Conservation (phyloP, 2,329 filamentous ascomycete species). For the Basipetospora chlamydospora region DNA sequence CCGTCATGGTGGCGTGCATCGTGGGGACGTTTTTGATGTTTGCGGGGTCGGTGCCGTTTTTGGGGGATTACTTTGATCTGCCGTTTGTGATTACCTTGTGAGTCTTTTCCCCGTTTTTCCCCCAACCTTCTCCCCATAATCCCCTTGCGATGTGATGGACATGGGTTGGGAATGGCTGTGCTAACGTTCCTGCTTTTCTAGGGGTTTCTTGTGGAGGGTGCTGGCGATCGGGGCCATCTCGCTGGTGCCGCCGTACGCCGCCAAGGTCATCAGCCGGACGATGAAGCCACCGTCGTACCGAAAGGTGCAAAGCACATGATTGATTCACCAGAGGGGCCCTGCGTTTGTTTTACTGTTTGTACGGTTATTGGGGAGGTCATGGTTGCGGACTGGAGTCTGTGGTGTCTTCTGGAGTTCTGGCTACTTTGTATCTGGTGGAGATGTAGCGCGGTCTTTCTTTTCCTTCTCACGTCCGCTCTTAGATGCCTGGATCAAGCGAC, state of each 20-base stretch:
- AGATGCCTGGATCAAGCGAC: no score
- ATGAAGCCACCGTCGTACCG: slow-evolving; percentile 88
- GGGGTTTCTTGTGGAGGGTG: slow-evolving; percentile 82
- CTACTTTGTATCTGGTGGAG: no score
- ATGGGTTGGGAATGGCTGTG: not conserved
- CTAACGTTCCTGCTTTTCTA: slow-evolving; percentile 16
- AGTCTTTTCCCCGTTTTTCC: slow-evolving; percentile 15
- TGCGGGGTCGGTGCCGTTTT: slow-evolving; percentile 67
- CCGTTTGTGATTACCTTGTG: slow-evolving; percentile 58
- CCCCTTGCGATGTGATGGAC: not conserved
- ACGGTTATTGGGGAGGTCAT: no score
- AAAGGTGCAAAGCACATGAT: slow-evolving; percentile 65
- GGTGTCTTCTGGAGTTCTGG: no score
- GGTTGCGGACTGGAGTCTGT: no score
- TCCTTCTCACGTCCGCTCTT: no score
- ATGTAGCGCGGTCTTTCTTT: no score
- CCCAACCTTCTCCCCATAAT: not conserved
- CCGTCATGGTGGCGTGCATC: slow-evolving; percentile 74
- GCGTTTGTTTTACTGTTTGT: no score
- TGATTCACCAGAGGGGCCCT: no score
- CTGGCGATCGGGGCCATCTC: slow-evolving; percentile 65
- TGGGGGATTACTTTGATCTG: slow-evolving; percentile 83
- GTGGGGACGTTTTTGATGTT: slow-evolving; percentile 73
- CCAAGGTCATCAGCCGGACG: slow-evolving; percentile 68
- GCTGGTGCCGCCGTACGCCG: slow-evolving; percentile 73